A percentile compares a stretch with the other conserved stretches of the same genome.
Conservation (phyloP, 1,284 basidiomycete species). For the Tylopilus sp. region DNA sequence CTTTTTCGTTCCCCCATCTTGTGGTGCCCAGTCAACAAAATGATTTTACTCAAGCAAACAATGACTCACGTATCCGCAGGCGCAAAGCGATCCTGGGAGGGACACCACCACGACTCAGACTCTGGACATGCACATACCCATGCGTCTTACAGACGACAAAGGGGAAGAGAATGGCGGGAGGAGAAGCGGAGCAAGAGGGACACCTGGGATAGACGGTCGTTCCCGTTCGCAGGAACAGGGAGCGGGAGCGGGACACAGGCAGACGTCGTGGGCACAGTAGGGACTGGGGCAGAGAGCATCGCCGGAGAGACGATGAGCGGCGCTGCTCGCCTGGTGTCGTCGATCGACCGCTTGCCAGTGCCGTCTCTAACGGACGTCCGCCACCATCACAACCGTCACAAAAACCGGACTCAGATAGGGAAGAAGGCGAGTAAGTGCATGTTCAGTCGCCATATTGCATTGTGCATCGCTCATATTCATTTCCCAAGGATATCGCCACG, state of each 20-base stretch:
- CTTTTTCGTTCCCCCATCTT: conserved; percentile 63
- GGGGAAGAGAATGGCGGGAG: conserved; percentile 57
- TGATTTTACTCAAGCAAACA: conserved; percentile 52
- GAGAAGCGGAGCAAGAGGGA: too few relatives aligned
- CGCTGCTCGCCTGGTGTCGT: conserved; percentile 29
- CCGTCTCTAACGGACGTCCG: conserved; percentile 30
- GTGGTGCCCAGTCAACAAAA: conserved; percentile 83
- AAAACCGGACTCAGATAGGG: conserved; percentile 66
- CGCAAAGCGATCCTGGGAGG: conserved; percentile 81
- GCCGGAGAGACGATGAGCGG: conserved; percentile 44
- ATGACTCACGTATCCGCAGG: conserved; percentile 89
- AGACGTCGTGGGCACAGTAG: conserved; percentile 49
- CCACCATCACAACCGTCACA: conserved; percentile 30
- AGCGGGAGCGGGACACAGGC: conserved; percentile 19
- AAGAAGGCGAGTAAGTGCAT: conserved; percentile 83
- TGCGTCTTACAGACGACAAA: conserved; percentile 57
- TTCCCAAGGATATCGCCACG: conserved; percentile 70
- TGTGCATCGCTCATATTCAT: conserved; percentile 16
- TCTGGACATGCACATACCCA: too few relatives aligned
- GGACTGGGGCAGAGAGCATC: conserved; percentile 46
- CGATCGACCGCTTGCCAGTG: conserved; percentile 23
- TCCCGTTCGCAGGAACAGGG: too few relatives aligned
- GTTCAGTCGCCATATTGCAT: conserved; percentile 31
- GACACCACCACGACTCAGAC: too few relatives aligned
- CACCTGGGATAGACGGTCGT: too few relatives aligned